These are phyloP conservation scores for Penicillium polonicum DNA, from an alignment of 2,329 filamentous ascomycete species.

Conservation along the genomic window DNA sequence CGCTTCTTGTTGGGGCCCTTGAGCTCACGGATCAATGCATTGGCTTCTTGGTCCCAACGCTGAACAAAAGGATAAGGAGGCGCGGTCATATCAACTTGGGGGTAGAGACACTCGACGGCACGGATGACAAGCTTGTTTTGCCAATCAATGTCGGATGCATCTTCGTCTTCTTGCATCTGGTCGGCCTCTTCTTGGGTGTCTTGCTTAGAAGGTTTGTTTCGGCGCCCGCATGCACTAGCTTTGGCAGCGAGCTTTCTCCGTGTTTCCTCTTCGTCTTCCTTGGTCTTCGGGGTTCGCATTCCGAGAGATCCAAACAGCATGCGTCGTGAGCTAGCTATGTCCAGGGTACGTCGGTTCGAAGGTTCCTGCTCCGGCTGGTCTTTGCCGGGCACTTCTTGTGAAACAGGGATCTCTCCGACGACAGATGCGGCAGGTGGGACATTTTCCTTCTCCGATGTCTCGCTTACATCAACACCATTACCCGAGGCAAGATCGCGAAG, in stretches of 20 bases:
- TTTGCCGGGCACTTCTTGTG: constrained; percentile 10
- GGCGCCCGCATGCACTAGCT: constrained; percentile 36
- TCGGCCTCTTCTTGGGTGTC: neutral
- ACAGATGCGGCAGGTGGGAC: constrained; percentile 20
- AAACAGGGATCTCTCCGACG: constrained; percentile 11
- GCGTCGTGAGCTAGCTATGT: constrained; percentile 63
- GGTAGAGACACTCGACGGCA: constrained; percentile 81
- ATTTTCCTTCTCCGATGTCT: constrained; percentile 33
- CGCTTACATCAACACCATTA: constrained; percentile 49
- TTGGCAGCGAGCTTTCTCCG: constrained; percentile 60
- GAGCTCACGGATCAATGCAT: constrained; percentile 43
- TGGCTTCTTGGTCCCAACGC: constrained; percentile 79
- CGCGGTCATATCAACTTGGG: constrained; percentile 65
- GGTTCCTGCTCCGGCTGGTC: constrained; percentile 16
- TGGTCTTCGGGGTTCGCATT: constrained; percentile 65
- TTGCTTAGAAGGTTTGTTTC: neutral
- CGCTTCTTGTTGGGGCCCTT: constrained; percentile 39
- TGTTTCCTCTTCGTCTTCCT: constrained; percentile 65
- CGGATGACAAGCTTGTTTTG: constrained; percentile 68
- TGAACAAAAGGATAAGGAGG: constrained; percentile 90
- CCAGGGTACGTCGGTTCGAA: constrained; percentile 46
- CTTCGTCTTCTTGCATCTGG: constrained; percentile 25
- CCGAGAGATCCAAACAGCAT: constrained; percentile 72
- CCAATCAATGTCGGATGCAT: constrained; percentile 65
- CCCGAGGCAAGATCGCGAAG: constrained; percentile 53